phyloP scores from a whole-genome alignment of 2,329 filamentous ascomycete genomes.

The Diplocarpon mali region DNA sequence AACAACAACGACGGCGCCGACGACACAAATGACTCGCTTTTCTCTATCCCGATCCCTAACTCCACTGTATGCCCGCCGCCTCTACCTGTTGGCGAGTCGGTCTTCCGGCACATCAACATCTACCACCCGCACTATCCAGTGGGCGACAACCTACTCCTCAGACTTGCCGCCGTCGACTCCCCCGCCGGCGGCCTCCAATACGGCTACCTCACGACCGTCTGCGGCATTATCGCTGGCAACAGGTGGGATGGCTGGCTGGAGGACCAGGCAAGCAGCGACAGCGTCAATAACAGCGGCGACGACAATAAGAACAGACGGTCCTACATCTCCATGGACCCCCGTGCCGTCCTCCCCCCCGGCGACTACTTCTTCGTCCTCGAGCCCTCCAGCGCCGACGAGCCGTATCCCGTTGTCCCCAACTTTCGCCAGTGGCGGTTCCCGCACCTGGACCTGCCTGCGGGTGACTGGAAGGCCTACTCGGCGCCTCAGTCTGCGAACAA shows the following conservation, averaged over 20 bases:
- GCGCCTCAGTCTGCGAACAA: conserved; percentile 1
- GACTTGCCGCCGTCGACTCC: conserved; percentile 8
- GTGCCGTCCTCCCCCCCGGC: conserved; percentile 2
- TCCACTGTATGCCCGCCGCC: no score
- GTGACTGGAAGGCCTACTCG: conserved; percentile 2
- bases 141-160: conserved; percentile 8
- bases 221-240: conserved; percentile 11
- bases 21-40: no score
- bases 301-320: no score
- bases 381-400: conserved; percentile 2
- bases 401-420: conserved; percentile 9
- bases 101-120: background rate
- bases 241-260: conserved; percentile 8
- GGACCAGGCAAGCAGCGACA: no score
- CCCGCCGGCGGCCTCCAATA: conserved; percentile 10
- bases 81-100: no score
- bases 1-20: no score
- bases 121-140: conserved; percentile 12
- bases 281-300: background rate
- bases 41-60: no score
- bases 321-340: background rate
- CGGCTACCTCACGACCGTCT: conserved; percentile 6
- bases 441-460: conserved; percentile 8
- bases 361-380: conserved; percentile 12
- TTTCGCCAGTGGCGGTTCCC: conserved; percentile 12